A percentile compares a stretch with the other conserved stretches of the same genome.
Evolutionary conservation across 345 rosid genomes (phyloP).

Genomic region (Salix purpurea): DNA sequence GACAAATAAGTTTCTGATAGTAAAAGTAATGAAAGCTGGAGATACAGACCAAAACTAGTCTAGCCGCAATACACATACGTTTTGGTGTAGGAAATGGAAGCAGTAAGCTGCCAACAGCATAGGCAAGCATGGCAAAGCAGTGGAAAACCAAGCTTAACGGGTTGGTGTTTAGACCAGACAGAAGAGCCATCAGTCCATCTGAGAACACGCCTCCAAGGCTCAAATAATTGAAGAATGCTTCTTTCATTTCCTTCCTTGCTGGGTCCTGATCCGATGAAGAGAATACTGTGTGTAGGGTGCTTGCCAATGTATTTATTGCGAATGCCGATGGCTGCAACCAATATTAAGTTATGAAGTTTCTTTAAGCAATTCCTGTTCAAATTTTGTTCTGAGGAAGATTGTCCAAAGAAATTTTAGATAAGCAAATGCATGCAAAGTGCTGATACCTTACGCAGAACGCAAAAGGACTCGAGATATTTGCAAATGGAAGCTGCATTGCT

Average conservation of each 20-base stretch:
- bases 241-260: not conserved
- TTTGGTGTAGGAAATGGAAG: not conserved
- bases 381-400: too few species aligned
- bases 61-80: not conserved
- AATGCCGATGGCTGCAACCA: not conserved
- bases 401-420: too few species aligned
- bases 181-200: not conserved
- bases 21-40: not conserved
- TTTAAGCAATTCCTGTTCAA: too few species aligned
- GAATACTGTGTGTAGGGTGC: not conserved
- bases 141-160: not conserved
- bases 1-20: not conserved
- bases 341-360: too few species aligned
- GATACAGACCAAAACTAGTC: not conserved
- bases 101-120: not conserved
- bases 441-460: not conserved
- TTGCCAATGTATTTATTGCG: not conserved
- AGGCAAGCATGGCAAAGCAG: not conserved
- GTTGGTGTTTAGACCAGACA: not conserved
- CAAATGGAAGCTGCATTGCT: not conserved
- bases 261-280: not conserved
- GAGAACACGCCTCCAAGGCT: conserved; percentile 7
- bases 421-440: too few species aligned
- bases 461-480: conserved; percentile 1
- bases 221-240: not conserved